These are phyloP conservation scores for Gastrodia elata DNA, from an alignment of 106 monocot genomes.

Conservation along the genomic window DNA sequence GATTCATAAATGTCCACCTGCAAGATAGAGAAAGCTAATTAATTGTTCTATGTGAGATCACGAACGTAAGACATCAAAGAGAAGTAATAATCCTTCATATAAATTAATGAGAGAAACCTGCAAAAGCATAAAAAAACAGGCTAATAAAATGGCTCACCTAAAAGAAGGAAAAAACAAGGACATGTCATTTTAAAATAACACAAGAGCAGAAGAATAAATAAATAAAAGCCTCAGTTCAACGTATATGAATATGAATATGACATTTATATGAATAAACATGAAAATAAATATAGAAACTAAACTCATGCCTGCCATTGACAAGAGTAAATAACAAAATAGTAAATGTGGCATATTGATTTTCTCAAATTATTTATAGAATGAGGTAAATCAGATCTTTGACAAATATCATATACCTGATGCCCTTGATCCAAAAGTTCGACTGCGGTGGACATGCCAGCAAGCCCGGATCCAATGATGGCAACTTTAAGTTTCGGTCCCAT, in stretches of 20 bases:
- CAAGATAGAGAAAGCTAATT: conserved; percentile 13
- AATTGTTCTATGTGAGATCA: background rate
- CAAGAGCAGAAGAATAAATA: background rate
- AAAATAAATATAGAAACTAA: background rate
- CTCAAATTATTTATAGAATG: background rate
- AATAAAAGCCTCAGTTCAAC: background rate
- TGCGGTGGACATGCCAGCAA: conserved; percentile 99
- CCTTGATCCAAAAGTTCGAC: conserved; percentile 99
- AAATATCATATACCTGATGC: conserved; percentile 54
- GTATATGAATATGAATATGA: background rate
- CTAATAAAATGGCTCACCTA: background rate
- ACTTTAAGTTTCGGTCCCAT: conserved; percentile 88
- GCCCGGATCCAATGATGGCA: conserved; percentile 90
- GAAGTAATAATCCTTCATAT: background rate
- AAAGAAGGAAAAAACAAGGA: background rate
- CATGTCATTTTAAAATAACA: background rate
- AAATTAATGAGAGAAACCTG: background rate
- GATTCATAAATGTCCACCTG: conserved; percentile 98
- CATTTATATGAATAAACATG: background rate
- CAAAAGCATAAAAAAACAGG: background rate
- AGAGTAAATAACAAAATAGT: background rate
- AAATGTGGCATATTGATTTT: background rate
- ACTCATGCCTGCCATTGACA: background rate
- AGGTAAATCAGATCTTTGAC: background rate
- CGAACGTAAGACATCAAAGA: background rate